Evolutionary conservation across 140 eudicot species (phyloP), one percentile per base, ranked within the genome.

Genomic region (Anethum foeniculum): DNA sequence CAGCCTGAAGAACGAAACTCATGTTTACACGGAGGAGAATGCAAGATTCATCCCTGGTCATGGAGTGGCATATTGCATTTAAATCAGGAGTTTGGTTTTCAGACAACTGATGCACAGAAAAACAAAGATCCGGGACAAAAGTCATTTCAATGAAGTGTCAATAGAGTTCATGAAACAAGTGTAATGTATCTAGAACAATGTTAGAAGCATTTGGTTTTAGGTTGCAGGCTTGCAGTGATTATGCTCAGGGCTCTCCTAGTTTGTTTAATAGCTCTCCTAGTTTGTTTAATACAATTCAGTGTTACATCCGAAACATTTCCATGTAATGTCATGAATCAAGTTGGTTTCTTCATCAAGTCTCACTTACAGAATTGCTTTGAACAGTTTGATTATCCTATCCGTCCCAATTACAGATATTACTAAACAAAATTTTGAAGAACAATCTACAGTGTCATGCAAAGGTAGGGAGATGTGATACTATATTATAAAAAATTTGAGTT

Each of bases 1-100:
- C 87, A 91, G 98, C 82, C 81, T 94, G 83, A 81, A 90, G 80
- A 89, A 86, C 71, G 98, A 94, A 85, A 91, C 98, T 54, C 97
- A 94, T 88, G 97, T 93, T 75, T 93, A 93, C 88, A 81, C 98
- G 0, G 98, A 91, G 85, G 97, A 86, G 7, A 81, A 85, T 25
- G 97, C 95, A 44, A 89, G 96, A 86, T 93, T 89, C 85, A 91
- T 91, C 84, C 88, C 88, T 23, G 98, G 98, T 23, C 98, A 91
- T 84, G 98, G 98, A 4, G 80, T 85, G 49, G 91, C 86, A 12
- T 83, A 79, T 36, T 72, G 87, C 77, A 60, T 78, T 77, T 87
- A 78, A 87, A 15, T 1, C 23, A 78, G 71, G 43, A 62, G 21
- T 77, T 36, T 13, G 78, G 78, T 30, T 46, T 18, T 64, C 60